Evolutionary conservation across 75 land plant genomes (phyloP), one percentile per base, ranked within the genome.

Genomic region (Picea sitchensis): DNA sequence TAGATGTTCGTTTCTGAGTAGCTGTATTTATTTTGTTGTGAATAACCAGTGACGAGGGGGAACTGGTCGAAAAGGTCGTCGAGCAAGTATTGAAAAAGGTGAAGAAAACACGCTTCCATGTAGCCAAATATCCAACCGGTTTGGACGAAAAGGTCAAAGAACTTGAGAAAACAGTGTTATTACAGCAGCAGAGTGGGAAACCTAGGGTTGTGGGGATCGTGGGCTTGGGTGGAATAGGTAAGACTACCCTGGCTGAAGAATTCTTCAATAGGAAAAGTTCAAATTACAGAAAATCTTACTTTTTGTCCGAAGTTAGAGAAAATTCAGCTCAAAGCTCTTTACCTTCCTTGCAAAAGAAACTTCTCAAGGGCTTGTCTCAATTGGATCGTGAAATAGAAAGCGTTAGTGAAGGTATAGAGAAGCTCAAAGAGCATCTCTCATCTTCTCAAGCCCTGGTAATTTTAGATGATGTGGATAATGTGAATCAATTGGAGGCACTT

Each of bases 381-480:
- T 38, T 69, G 9, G n/a, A 69, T 6, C 7, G 3, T 15, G 38
- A 36, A n/a, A 32, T 71, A 38, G 9, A 7, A n/a, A 18, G 2
- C 7, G 23, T 61, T 61, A 61, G 63, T 61, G 63, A 61, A 61
- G 63, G 63, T 2, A 61, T n/a, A 18, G 21, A 1, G 23, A 61
- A n/a, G n/a, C 21, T 61, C 9, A 21, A 20, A 61, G 23, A 61
- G n/a, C 63, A 17, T 61, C 23, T n/a, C 9, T 65, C 36, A 4
- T 65, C 68, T 14, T 31, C 14, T 14, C 68, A 73, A n/a, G 76
- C 56, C 15, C 26, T 73, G 14, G 34, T 73, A 38, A 18, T 73
- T 38, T 21, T 73, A 73, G 76, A 73, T 73, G 34, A 73, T 23
- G 30, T 73, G 20, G 76, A 73, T 73, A 38, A 13, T 34, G 34